Evolutionary conservation across 768 basidiomycete genomes (phyloP).

Genomic region (Pholiota microspora): DNA sequence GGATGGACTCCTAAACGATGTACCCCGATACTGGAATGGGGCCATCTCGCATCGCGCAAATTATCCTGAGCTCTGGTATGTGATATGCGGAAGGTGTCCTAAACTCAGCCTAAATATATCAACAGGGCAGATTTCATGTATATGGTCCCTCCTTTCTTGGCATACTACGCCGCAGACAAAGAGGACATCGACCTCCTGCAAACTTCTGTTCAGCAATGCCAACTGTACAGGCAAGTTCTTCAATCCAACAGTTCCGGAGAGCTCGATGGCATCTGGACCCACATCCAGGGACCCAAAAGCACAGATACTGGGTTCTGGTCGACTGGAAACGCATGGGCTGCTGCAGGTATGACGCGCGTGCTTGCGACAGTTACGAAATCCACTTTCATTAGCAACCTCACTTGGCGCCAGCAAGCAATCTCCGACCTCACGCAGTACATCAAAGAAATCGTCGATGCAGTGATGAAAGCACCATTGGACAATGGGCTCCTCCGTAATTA

Average conservation of each 20-base stretch:
- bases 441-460: slow-evolving; percentile 45
- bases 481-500: slow-evolving; percentile 42
- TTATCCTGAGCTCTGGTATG: slow-evolving; percentile 41
- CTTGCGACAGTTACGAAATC: slow-evolving; percentile 44
- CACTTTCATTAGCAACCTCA: slow-evolving; percentile 29
- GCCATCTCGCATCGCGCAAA: slow-evolving; percentile 44
- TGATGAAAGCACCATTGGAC: slow-evolving; percentile 29
- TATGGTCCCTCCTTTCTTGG: slow-evolving; percentile 51
- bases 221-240: slow-evolving; percentile 36
- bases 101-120: slow-evolving; percentile 24
- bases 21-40: slow-evolving; percentile 40
- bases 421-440: slow-evolving; percentile 33
- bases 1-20: slow-evolving; percentile 30
- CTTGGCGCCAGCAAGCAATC: slow-evolving; percentile 30
- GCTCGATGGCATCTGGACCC: slow-evolving; percentile 34
- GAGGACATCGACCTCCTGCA: slow-evolving; percentile 32
- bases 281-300: slow-evolving; percentile 39
- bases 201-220: slow-evolving; percentile 36
- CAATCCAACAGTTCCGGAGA: slow-evolving; percentile 31
- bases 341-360: slow-evolving; percentile 66
- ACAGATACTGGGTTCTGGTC: slow-evolving; percentile 43
- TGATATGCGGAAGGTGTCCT: slow-evolving; percentile 10
- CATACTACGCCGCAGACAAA: slow-evolving; percentile 42
- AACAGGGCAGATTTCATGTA: slow-evolving; percentile 51
- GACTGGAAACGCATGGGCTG: slow-evolving; percentile 72